Evolutionary conservation across 257 asterid genomes (phyloP), one percentile per base, ranked within the genome.

Genomic region (Plantago elongata): DNA sequence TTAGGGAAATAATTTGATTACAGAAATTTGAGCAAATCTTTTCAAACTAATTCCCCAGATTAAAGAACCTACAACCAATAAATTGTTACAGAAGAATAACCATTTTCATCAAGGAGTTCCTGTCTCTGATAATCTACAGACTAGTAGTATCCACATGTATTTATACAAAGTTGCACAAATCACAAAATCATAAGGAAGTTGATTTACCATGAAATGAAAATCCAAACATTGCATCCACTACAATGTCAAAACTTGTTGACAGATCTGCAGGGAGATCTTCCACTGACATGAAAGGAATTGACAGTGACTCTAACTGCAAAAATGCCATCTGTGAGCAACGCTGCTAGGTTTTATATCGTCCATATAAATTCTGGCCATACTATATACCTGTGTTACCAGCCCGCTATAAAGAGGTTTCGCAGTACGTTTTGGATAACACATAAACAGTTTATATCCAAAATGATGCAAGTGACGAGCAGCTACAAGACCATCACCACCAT

Each of bases 401-500:
- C 99, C 95, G 68, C 51, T 73, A 65, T 86, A 84, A 57, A 89
- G 93, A 74, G 93, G 74, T 70, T 86, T 89, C 18, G 83, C 77
- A 30, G 98, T 81, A 66, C 79, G 94, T 73, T 92, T 84, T 34
- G 98, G 97, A 72, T 92, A 92, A 74, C 95, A 92, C 60, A 92
- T 64, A 72, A 51, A 75, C 22, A 88, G 95, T 64, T 77, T 80
- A 59, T 81, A 92, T 9, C 98, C 97, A 67, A 92, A 92, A 75
- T 86, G 97, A 74, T 79, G 75, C 75, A 92, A 80, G 80, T 89
- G 99, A 46, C 99, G 95, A 74, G 95, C 97, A 65, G 93, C 99
- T 13, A 92, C 99, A 69, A 92, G 96, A 49, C 99, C 97, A 74
- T 92, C 95, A 17, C 95, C 99, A 15, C 97, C 97, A 75, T 92